Evolutionary conservation across 345 rosid species (phyloP).

Genomic region (Brassica incana): DNA sequence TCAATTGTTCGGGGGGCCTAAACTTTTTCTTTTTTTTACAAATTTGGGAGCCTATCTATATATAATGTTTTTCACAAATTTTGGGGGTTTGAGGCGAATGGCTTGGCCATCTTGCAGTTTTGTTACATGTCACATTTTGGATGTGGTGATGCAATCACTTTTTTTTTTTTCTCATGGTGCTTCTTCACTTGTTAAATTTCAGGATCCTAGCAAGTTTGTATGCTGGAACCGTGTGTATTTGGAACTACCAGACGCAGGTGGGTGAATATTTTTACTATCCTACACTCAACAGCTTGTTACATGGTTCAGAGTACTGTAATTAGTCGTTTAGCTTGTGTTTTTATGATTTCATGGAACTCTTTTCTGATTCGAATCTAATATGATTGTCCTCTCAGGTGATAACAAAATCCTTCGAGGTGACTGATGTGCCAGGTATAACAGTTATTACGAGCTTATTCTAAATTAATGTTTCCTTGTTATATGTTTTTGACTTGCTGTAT

Average conservation of each 20-base stretch:
- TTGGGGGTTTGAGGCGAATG: no score
- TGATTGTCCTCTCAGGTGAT: conserved; percentile 47
- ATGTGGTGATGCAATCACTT: not conserved
- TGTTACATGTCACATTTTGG: not conserved
- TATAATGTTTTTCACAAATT: no score
- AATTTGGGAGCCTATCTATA: no score
- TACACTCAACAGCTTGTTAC: not conserved
- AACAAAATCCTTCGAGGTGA: conserved; percentile 44
- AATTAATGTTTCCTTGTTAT: not conserved
- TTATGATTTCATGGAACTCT: not conserved
- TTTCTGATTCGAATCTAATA: conserved; percentile 29
- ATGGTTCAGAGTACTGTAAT: not conserved
- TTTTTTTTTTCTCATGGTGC: not conserved
- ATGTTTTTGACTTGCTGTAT: not conserved
- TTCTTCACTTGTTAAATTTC: conserved; percentile 10
- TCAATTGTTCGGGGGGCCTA: no score
- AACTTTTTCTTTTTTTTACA: no score
- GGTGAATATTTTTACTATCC: conserved; percentile 5
- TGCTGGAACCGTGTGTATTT: conserved; percentile 67
- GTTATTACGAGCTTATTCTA: not conserved
- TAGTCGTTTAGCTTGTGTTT: not conserved
- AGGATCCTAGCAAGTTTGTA: conserved; percentile 73
- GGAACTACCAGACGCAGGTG: conserved; percentile 94
- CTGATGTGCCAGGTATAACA: conserved; percentile 73
- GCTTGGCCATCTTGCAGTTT: not conserved